Evolutionary conservation across 2,329 filamentous ascomycete genomes (phyloP).

Genomic region (Lasiodiplodia hormozganensis): DNA sequence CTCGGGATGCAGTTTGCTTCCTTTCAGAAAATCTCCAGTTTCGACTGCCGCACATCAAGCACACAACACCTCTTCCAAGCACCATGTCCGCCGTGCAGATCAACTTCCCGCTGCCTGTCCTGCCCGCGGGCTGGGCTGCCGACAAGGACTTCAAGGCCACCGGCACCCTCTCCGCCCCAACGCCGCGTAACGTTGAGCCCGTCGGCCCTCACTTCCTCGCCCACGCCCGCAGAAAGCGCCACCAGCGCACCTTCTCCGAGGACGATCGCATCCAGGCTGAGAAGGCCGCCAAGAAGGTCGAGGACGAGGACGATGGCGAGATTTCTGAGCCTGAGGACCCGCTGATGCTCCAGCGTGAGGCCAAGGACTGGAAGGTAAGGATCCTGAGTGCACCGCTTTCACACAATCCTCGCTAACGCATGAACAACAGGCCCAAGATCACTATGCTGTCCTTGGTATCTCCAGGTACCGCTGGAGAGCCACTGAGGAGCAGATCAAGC

Average conservation of each 20-base stretch:
- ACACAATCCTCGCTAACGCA: not conserved
- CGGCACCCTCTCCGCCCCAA: conserved; percentile 76
- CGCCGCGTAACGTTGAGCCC: conserved; percentile 89
- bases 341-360: conserved; percentile 87
- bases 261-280: conserved; percentile 97
- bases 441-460: conserved; percentile 95
- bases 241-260: conserved; percentile 98
- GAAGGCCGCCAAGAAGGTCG: conserved; percentile 92
- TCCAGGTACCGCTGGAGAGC: conserved; percentile 91
- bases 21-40: conserved; percentile 27
- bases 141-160: conserved; percentile 93
- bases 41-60: not conserved
- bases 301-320: conserved; percentile 87
- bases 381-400: not conserved
- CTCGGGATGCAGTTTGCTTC: not conserved
- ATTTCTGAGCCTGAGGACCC: conserved; percentile 94
- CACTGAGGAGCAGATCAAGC: conserved; percentile 98
- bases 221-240: conserved; percentile 88
- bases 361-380: conserved; percentile 98
- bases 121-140: conserved; percentile 81
- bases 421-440: conserved; percentile 77
- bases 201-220: conserved; percentile 98
- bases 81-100: conserved; percentile 72
- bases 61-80: conserved; percentile 7
- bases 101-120: conserved; percentile 71